Evolutionary conservation across 2,329 filamentous ascomycete species (phyloP), one percentile per base, ranked within the genome.

Genomic region (Drechmeria coniospora): DNA sequence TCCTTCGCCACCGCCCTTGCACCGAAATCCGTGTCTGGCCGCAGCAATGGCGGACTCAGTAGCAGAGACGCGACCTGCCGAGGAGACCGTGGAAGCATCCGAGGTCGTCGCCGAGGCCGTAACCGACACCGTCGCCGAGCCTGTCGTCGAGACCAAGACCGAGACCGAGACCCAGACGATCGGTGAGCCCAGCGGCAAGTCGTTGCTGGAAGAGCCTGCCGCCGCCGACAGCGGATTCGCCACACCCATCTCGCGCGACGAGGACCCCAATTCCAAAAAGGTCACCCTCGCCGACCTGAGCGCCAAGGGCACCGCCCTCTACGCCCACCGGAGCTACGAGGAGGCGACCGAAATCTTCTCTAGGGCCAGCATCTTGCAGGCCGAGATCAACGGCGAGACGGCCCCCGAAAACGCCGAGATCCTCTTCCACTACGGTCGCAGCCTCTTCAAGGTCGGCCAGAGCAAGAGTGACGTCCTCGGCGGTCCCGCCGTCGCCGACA

Each of bases 391-490:
- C 51, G 90, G 87, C 51, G 90, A 95, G 56, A 80, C 92, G 66
- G 74, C 74, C 11, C 74, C 81, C 4, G 76, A 83, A 32, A 98
- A 98, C 44, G 87, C 86, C 27, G 87, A 95, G 49, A 71, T 98
- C 25, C 71, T 95, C 13, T 98, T 92, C 53, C 71, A 84, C 37
- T 98, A 98, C 54, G 90, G 90, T 10, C 81, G 87, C 48, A 83
- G 83, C 31, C 61, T 98, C 13, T 95, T 92, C 65, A 86, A 86
- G 51, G 79, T 95, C 34, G 90, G 86, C 17, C 80, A 95, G 50
- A 77, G 74, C 51, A 93, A 92, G 54, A 94, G 84, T 48, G 86
- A 95, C 47, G 86, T 98, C 15, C 65, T 98, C 20, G 90, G 90
- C 32, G 81, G 79, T 19, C 79, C 79, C 45, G 79, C 86, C 13